phyloP scores from a whole-genome alignment of 73 alveolate species.

The Stentor roeselii region DNA sequence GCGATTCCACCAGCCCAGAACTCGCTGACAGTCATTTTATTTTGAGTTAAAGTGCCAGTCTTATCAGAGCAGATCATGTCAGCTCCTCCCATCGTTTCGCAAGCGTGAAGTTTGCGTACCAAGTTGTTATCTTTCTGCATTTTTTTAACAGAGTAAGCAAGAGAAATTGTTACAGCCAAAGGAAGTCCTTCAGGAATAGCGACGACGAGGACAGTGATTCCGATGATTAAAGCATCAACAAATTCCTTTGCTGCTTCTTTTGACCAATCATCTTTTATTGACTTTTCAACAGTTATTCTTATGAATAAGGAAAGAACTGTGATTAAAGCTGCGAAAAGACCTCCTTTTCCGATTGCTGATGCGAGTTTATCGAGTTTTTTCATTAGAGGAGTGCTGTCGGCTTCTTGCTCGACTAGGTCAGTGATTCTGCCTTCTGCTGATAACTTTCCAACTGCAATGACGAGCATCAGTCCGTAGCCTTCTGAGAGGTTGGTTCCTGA shows the following conservation, averaged over 20 bases:
- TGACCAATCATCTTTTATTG: conserved; percentile 44
- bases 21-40: conserved; percentile 54
- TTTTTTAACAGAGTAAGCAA: conserved; percentile 77
- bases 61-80: conserved; percentile 89
- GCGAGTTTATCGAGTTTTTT: conserved; percentile 85
- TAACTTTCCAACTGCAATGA: conserved; percentile 60
- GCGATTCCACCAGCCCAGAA: conserved; percentile 11
- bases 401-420: conserved; percentile 35
- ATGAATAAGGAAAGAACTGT: conserved; percentile 35
- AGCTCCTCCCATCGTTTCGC: conserved; percentile 97
- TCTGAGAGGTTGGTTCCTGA: conserved; percentile 32
- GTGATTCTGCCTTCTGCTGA: conserved; percentile 60
- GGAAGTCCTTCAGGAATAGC: conserved; percentile 97
- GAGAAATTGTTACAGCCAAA: conserved; percentile 80
- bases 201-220: conserved; percentile 76
- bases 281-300: background rate
- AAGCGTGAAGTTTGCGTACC: conserved; percentile 82
- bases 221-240: conserved; percentile 68
- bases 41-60: conserved; percentile 87
- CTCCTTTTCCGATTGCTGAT: conserved; percentile 84
- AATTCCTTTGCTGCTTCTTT: conserved; percentile 39
- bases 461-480: conserved; percentile 49
- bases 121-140: conserved; percentile 77
- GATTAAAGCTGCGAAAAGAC: conserved; percentile 70
- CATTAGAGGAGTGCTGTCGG: conserved; percentile 76